These are phyloP conservation scores for Claviceps pazoutovae DNA, from an alignment of 2,329 filamentous ascomycete genomes.

Conservation along the genomic window DNA sequence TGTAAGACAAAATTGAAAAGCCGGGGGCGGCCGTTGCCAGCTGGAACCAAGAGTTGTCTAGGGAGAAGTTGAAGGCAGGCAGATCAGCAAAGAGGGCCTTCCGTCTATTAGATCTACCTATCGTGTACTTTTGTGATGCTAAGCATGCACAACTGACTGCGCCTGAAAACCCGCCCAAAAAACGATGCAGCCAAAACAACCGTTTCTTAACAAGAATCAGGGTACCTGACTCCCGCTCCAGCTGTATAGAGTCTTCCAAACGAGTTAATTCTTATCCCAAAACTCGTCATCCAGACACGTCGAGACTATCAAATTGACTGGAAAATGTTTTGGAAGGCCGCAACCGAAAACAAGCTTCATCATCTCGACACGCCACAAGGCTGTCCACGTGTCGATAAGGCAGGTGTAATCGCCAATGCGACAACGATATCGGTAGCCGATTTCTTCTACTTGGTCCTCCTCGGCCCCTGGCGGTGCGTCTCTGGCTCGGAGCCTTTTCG, in stretches of 20 bases:
- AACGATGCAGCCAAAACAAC: too few species aligned
- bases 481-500: conserved; percentile 29
- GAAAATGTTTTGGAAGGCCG: conserved; percentile 26
- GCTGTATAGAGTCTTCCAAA: not conserved
- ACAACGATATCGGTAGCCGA: conserved; percentile 37
- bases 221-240: not conserved
- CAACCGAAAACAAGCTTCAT: conserved; percentile 34
- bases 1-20: too few species aligned
- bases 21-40: too few species aligned
- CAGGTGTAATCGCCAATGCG: conserved; percentile 31
- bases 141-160: too few species aligned
- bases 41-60: too few species aligned
- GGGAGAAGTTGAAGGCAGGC: too few species aligned
- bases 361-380: conserved; percentile 32
- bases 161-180: too few species aligned
- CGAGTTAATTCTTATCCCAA: conserved; percentile 14
- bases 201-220: too few species aligned
- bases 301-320: conserved; percentile 23
- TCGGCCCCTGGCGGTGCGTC: conserved; percentile 26
- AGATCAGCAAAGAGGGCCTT: too few species aligned
- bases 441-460: conserved; percentile 31
- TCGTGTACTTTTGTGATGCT: too few species aligned
- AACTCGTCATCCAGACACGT: conserved; percentile 25
- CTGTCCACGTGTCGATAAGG: conserved; percentile 36
- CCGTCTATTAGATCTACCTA: too few species aligned